A percentile compares a stretch with the other conserved stretches of the same genome.
Evolutionary conservation across 225 moss, liverwort and hornwort genomes (phyloP).

Genomic region (Sphagnum contortum): DNA sequence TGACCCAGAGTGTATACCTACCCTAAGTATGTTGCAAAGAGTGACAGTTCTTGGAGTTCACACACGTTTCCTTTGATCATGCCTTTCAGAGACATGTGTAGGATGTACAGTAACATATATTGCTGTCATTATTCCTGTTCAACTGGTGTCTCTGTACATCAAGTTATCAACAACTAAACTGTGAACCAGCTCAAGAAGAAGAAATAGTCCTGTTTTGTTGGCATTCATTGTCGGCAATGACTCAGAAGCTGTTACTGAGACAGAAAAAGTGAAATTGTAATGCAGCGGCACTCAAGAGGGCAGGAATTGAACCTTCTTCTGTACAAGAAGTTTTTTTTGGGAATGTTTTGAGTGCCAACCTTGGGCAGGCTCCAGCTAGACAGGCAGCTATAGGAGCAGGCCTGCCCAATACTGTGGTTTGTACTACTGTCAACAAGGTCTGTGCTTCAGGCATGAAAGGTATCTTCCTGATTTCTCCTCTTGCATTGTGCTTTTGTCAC

Average conservation of each 20-base stretch:
- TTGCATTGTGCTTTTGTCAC: no score
- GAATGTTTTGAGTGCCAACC: conserved; percentile 84
- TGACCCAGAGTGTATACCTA: no score
- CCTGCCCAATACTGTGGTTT: conserved; percentile 52
- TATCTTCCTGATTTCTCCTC: background rate
- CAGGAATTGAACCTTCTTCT: conserved; percentile 65
- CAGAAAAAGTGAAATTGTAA: background rate
- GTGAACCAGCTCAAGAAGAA: no score
- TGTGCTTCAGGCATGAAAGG: conserved; percentile 99
- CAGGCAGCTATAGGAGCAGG: conserved; percentile 91
- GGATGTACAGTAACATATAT: no score
- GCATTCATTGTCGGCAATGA: no score
- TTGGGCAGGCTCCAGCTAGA: conserved; percentile 95
- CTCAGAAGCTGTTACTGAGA: background rate
- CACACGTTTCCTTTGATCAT: no score
- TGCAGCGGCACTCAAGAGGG: conserved; percentile 72
- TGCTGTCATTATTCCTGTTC: no score
- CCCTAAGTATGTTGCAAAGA: no score
- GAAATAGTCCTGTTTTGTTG: background rate
- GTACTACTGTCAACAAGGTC: conserved; percentile 94
- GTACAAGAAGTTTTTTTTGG: conserved; percentile 94
- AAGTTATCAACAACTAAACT: no score
- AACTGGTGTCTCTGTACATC: no score
- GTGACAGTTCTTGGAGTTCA: no score
- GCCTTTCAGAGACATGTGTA: no score